These are phyloP conservation scores for Alloascoidea hylecoeti DNA, from an alignment of 805 yeast genomes.

Conservation along the genomic window DNA sequence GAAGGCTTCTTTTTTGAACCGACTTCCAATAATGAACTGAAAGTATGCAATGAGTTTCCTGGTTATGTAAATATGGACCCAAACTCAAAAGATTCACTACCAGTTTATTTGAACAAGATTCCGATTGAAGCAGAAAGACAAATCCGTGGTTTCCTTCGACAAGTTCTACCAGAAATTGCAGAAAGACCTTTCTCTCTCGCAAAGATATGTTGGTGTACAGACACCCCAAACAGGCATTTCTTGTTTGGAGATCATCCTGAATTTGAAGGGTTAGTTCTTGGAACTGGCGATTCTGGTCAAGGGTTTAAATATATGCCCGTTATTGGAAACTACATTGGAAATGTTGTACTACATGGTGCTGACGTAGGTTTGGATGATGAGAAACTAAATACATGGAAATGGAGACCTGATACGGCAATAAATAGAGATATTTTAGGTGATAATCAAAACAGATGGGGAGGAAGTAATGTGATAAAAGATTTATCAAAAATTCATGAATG, in stretches of 20 bases:
- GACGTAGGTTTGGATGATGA: slow-evolving; percentile 4
- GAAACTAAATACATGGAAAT: slow-evolving; percentile 7
- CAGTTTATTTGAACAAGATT: slow-evolving; percentile 13
- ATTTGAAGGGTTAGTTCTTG: slow-evolving; percentile 17
- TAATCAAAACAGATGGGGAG: no score
- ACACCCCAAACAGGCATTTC: slow-evolving; percentile 19
- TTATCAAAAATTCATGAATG: no score
- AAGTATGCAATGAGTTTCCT: slow-evolving; percentile 19
- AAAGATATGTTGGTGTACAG: slow-evolving; percentile 24
- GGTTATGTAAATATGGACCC: slow-evolving; percentile 16
- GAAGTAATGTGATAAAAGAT: no score
- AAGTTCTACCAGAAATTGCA: slow-evolving; percentile 19
- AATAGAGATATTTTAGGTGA: not conserved
- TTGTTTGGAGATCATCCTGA: slow-evolving; percentile 11
- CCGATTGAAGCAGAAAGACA: slow-evolving; percentile 9
- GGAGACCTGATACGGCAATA: slow-evolving; percentile 9
- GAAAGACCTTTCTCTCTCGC: slow-evolving; percentile 15
- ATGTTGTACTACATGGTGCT: slow-evolving; percentile 17
- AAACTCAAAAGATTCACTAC: slow-evolving; percentile 19
- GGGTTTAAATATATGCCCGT: slow-evolving; percentile 23
- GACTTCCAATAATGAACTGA: slow-evolving; percentile 20
- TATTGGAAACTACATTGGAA: slow-evolving; percentile 19
- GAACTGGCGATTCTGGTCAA: slow-evolving; percentile 23
- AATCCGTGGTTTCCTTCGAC: slow-evolving; percentile 17
- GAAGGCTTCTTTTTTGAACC: slow-evolving; percentile 29